Base-by-base conservation (phyloP, 352 stramenopile genomes). In the Plasmopara viticola region DNA sequence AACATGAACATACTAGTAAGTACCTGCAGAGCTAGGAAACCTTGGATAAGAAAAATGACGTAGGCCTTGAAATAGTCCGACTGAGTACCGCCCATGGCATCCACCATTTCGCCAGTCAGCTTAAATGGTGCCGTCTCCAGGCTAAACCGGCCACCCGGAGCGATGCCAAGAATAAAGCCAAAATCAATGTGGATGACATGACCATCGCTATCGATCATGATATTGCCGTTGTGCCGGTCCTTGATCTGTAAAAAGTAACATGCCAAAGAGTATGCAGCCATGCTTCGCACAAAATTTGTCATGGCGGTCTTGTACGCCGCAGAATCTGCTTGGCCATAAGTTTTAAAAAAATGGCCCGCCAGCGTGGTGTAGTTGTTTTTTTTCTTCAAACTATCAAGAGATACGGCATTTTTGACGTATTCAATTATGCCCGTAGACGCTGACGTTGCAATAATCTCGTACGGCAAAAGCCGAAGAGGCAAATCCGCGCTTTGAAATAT, bases 101-200 rank as follows among this genome's bases (percentile, higher is more conserved):
- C 91, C 34, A 99, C 90, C 78, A 99, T 98, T 56, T 99, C 97
- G 14, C 86, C 80, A 10, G 96, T 98, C 6, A 99, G 75, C 65
- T 99, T 99, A 76, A 99, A 99, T 12, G 97, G 96, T 30, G 95
- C 95, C 18, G 90, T 89, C 70, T 99, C 96, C 30, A 99, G 84
- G 45, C 82, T 97, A 60, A 98, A 99, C 45, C 78, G 64, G 6
- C 79, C 79, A 34, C 82, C 97, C 13, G 96, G 96, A 12, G 92
- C 96, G 72, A 98, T 98, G 38, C 95, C 96, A 17, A 99, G 88
- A 35, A 98, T 96, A 70, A 99, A 99, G 13, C 97, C 96, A 68
- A 98, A 99, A 74, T 99, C 97, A 60, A 99, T 99, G 74, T 99
- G 95, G 44, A 99, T 89, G 4, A 99, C 74, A 63, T 98, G 93